Evolutionary conservation across 202 grass and related monocot genomes (phyloP), one percentile per base, ranked within the genome.

Genomic region (Panicum virgatum): DNA sequence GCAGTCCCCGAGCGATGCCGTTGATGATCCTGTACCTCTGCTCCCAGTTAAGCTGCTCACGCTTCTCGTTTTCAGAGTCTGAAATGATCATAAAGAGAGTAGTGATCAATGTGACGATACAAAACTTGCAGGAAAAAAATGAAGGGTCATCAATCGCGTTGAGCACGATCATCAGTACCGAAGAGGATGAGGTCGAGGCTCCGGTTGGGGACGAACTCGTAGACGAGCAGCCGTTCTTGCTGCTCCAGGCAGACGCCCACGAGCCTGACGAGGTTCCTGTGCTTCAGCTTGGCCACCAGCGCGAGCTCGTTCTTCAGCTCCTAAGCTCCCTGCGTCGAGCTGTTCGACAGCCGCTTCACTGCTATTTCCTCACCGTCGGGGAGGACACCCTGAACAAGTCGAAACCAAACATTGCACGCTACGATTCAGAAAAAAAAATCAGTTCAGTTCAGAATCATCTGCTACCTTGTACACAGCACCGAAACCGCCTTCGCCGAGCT

Each of bases 251-350:
- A 94, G 25, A 94, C 80, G n/a, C 88, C 89, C 7, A 94, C 12
- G 32, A 94, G 92, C 71, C 89, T 89, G 7, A 89, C 89, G n/a
- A 94, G 84, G 66, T 94, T 94, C 71, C 80, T 94, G 81, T 94
- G 88, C 65, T 94, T 87, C 57, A 94, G 84, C 72, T 91, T 94
- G 12, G 86, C 92, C 2, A 94, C 77, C 38, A 94, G n/a, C 4
- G 83, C 61, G 9, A 91, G 77, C 76, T 94, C 89, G 50, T 91
- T 94, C 78, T 82, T 94, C 11, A 94, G 81, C 73, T 94, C 89
- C 4, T 80, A 72, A 7, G 80, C 11, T 58, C 89, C 92, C 79
- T 91, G 92, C 1, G 77, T 13, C 3, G 92, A 94, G 50, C 54
- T 62, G 39, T 48, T 9, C 4, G 84, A 91, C 5, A 94, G 64